Evolutionary conservation across 2,329 filamentous ascomycete genomes (phyloP), one percentile per base, ranked within the genome.

Genomic region (Xylaria sp.): DNA sequence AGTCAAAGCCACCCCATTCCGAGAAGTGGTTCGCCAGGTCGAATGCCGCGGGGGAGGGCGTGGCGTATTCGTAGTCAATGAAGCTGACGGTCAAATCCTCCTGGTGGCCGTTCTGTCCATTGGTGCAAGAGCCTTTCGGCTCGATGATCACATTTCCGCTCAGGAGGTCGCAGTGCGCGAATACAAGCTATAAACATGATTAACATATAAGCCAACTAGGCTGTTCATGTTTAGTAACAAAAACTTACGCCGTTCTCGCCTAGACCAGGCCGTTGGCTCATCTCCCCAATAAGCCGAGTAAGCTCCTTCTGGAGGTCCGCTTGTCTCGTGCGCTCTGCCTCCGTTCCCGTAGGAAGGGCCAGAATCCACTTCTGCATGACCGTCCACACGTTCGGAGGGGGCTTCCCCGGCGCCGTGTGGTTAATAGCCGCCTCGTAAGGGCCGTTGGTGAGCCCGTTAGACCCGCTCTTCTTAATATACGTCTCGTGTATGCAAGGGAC

Each of bases 51-150:
- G 93, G 93, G 1, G 92, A 93, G 2, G 94, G 92, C 4, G 91
- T 94, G 13, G 92, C 92, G 73, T 99, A 99, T 73, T 99, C 94
- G 77, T 97, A 99, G 75, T 99, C 94, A 71, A 99, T 99, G 74
- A 99, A 97, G 68, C 84, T 84, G 50, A 93, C 88, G 2, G 75
- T 79, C 44, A 82, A 77, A 17, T 56, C 45, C 16, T 54, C 61
- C 41, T 55, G 50, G 20, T 78, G 69, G 29, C 72, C 71, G 24
- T 74, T 67, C 13, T 62, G 62, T 18, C 62, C 69, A 62, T 65
- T 64, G 24, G 71, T 62, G 18, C 46, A 50, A 18, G 56, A 61
- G 38, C 66, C 63, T 39, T 71, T 69, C 48, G 85, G 87, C 52
- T 91, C 80, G 61, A 97, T 85, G 67, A 99, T 97, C 62, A 99